Evolutionary conservation across 169 alveolate genomes (phyloP).

Genomic region (Toxoplasma gondii): DNA sequence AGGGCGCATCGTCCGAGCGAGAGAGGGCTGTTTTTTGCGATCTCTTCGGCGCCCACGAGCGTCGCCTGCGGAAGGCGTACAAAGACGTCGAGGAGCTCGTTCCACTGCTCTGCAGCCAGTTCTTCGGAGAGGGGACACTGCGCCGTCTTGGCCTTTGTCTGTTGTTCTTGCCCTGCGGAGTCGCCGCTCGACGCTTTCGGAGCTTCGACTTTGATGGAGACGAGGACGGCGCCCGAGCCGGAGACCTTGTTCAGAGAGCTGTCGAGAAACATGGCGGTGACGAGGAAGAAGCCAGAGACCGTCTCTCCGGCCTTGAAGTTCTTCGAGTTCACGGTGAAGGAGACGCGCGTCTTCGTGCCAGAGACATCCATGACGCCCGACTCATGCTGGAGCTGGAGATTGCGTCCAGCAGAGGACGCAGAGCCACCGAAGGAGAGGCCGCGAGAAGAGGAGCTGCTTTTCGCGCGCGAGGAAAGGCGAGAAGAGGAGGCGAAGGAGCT

Average conservation of each 20-base stretch:
- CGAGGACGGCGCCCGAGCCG: neutral
- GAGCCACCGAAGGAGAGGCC: neutral
- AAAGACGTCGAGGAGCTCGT: neutral
- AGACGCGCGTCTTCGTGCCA: neutral
- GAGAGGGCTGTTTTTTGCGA: neutral
- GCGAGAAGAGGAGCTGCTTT: neutral
- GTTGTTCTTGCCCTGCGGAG: neutral
- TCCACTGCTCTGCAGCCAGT: neutral
- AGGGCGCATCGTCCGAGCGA: conserved; percentile 1
- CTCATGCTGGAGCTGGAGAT: conserved; percentile 14
- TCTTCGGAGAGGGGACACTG: neutral
- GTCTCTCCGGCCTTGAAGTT: neutral
- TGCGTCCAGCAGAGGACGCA: neutral
- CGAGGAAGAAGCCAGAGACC: neutral
- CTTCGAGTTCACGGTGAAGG: neutral
- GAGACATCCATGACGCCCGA: neutral
- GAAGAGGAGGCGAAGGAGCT: neutral
- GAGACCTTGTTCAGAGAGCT: neutral
- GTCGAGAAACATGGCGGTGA: conserved; percentile 6
- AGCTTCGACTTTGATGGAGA: neutral
- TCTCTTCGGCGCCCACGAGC: neutral
- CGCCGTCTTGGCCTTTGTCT: neutral
- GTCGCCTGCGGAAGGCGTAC: neutral
- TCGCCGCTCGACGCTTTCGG: neutral
- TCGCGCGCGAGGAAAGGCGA: neutral